Evolutionary conservation across 768 basidiomycete species (phyloP).

Genomic region (Coprinopsis marcescibilis): DNA sequence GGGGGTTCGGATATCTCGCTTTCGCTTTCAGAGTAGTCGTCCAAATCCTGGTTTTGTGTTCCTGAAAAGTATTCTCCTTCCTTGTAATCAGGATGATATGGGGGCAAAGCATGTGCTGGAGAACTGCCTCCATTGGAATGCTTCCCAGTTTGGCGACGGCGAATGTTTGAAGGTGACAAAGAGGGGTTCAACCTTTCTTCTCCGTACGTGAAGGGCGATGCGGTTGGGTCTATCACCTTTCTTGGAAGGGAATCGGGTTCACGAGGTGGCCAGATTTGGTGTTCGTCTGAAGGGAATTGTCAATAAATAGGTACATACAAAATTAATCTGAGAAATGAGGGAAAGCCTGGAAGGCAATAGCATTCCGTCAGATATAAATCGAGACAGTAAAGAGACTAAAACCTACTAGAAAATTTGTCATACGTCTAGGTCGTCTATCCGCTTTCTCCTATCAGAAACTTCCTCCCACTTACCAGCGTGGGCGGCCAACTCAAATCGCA

Average conservation of each 20-base stretch:
- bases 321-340: slow-evolving; percentile 2
- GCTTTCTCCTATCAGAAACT: slow-evolving; percentile 20
- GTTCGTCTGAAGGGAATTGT: slow-evolving; percentile 19
- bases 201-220: slow-evolving; percentile 84
- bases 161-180: slow-evolving; percentile 58
- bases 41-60: no score
- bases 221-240: slow-evolving; percentile 35
- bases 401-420: slow-evolving; percentile 7
- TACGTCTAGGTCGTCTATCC: slow-evolving; percentile 2
- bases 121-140: slow-evolving; percentile 8
- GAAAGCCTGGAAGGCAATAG: slow-evolving; percentile 1
- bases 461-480: slow-evolving; percentile 72
- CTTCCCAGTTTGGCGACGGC: no score
- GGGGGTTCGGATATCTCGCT: slow-evolving; percentile 10
- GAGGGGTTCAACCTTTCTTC: slow-evolving; percentile 71
- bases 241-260: slow-evolving; percentile 46
- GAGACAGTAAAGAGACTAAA: slow-evolving; percentile 12
- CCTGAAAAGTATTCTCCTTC: slow-evolving; percentile 23
- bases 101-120: slow-evolving; percentile 39
- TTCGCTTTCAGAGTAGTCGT: no score
- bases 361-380: neutral
- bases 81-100: slow-evolving; percentile 72
- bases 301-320: neutral
- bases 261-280: slow-evolving; percentile 62
- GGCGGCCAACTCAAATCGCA: slow-evolving; percentile 68